phyloP scores from a whole-genome alignment of 306 rosid genomes.

The Canavalia gladiata region DNA sequence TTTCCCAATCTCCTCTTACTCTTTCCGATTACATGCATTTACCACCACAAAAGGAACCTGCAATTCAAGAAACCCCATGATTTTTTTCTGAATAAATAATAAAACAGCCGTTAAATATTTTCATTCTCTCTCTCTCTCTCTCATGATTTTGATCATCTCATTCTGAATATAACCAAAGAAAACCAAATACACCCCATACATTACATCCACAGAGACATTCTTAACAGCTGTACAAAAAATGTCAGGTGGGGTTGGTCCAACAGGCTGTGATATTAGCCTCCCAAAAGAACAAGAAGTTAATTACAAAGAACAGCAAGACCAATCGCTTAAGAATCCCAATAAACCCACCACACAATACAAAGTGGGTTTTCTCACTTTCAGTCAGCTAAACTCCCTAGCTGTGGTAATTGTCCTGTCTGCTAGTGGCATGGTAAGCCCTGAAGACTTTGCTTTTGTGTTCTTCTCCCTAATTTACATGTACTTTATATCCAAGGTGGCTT shows the following conservation, averaged over 20 bases:
- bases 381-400: constrained; percentile 73
- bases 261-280: constrained; percentile 64
- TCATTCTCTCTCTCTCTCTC: background rate
- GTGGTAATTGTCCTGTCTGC: constrained; percentile 70
- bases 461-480: constrained; percentile 68
- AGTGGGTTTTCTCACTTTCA: constrained; percentile 59
- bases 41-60: background rate
- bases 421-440: constrained; percentile 77
- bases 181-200: background rate
- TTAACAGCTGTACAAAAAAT: constrained; percentile 43
- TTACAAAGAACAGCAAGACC: constrained; percentile 59
- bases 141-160: no score
- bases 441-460: constrained; percentile 72
- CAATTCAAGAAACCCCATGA: background rate
- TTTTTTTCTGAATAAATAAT: background rate
- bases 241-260: constrained; percentile 94
- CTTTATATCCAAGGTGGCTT: constrained; percentile 74
- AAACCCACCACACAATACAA: constrained; percentile 39
- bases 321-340: constrained; percentile 36
- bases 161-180: background rate
- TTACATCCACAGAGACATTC: background rate
- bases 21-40: background rate
- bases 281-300: constrained; percentile 63
- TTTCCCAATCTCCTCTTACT: background rate
- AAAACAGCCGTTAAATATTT: background rate